phyloP scores from a whole-genome alignment of 2,329 filamentous ascomycete genomes.

The Alternaria sp. region DNA sequence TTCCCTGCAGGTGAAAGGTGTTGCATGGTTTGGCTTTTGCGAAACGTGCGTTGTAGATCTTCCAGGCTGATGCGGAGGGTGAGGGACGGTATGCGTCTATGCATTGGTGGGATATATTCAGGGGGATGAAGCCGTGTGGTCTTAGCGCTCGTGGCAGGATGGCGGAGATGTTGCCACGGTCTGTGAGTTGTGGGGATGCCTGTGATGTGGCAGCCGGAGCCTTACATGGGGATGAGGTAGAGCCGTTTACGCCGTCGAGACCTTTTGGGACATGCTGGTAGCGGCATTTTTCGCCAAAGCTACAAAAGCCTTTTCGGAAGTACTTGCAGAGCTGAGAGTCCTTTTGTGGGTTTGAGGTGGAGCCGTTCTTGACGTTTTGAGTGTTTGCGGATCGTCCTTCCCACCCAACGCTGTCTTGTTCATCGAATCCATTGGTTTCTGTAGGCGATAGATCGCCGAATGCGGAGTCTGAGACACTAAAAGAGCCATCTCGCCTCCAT shows the following conservation, averaged over 20 bases:
- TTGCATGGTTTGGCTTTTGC: slow-evolving; percentile 59
- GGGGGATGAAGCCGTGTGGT: slow-evolving; percentile 48
- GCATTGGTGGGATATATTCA: slow-evolving; percentile 59
- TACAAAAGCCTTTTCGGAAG: slow-evolving; percentile 39
- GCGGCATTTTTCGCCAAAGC: slow-evolving; percentile 33
- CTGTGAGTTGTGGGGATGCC: background rate
- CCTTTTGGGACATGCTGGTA: slow-evolving; percentile 26
- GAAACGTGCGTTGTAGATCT: slow-evolving; percentile 50
- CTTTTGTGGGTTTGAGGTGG: background rate
- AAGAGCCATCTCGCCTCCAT: slow-evolving; percentile 17
- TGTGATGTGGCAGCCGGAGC: background rate
- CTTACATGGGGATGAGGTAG: background rate
- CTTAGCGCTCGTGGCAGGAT: slow-evolving; percentile 20
- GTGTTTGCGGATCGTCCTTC: slow-evolving; percentile 7
- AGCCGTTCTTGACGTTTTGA: background rate
- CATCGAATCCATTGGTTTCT: slow-evolving; percentile 15
- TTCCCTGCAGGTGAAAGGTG: slow-evolving; percentile 55
- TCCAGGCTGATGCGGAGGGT: slow-evolving; percentile 51
- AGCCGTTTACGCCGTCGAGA: background rate
- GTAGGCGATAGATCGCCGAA: slow-evolving; percentile 6
- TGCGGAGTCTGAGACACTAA: slow-evolving; percentile 12
- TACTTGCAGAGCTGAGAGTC: slow-evolving; percentile 27
- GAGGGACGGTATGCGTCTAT: slow-evolving; percentile 56
- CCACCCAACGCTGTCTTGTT: slow-evolving; percentile 13
- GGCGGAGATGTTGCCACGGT: slow-evolving; percentile 26